Evolutionary conservation across 2,329 filamentous ascomycete genomes (phyloP), one percentile per base, ranked within the genome.

Genomic region (Stemphylium lycopersici): DNA sequence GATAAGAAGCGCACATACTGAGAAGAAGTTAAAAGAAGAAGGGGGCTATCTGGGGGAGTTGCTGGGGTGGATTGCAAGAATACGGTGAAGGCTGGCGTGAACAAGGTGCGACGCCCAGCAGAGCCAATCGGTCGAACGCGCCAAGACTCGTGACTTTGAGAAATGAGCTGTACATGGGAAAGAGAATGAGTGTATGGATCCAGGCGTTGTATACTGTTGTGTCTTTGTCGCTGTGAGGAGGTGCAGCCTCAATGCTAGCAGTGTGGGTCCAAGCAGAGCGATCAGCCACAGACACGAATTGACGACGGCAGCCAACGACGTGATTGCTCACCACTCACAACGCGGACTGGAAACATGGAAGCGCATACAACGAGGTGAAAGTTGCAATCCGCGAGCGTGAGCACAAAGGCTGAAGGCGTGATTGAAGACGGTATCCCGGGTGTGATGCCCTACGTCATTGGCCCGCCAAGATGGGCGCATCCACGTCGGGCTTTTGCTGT

Each of bases 1-100:
- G 43, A 32, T 18, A 50, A 46, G 51, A 55, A 61, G 41, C 46
- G 60, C 48, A 57, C 65, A 63, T 65, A 44, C 40, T 57, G 36
- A 39, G 34, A 10, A 7, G 13, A 54, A n/a, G 36, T 22, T 33
- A n/a, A 54, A 37, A 13, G n/a, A 22, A 20, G 13, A 32, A 24
- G 16, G 15, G 36, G 13, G 50, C 52, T 48, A 45, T 48, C 13
- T 36, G 29, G 16, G 6, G 41, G 13, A 22, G 33, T 44, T 16
- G 40, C 18, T 34, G 37, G 11, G 39, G 48, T 34, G 11, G 37
- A 33, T 42, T 26, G 32, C 20, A 45, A 49, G 52, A 40, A 44
- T 18, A 8, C 44, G 40, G 46, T 44, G 47, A 58, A 59, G 59
- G 52, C 36, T 43, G 55, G 41, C 31, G 60, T 56, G 58, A 55